Evolutionary conservation across 2,329 filamentous ascomycete species (phyloP).

Genomic region (Cladosporium sp.): DNA sequence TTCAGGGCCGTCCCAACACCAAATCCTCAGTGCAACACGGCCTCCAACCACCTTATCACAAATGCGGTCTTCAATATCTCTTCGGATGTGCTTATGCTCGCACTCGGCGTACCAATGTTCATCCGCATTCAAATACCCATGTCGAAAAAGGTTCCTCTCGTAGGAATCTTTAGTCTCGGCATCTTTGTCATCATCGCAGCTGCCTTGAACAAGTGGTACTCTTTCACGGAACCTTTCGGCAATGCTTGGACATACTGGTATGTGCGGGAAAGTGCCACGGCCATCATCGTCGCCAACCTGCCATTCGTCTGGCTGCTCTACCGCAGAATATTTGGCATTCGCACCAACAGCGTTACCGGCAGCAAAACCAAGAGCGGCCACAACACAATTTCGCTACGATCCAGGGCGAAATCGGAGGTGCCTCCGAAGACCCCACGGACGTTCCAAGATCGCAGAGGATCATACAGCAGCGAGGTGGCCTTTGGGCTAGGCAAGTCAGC

Average conservation of each 20-base stretch:
- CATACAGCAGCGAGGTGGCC: constrained; percentile 6
- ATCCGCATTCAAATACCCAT: constrained; percentile 46
- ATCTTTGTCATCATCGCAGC: constrained; percentile 59
- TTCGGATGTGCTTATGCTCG: constrained; percentile 50
- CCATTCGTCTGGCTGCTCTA: constrained; percentile 63
- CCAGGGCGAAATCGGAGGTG: neutral
- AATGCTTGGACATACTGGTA: constrained; percentile 63
- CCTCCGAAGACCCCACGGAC: neutral
- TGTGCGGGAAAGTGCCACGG: constrained; percentile 60
- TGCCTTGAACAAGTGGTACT: constrained; percentile 65
- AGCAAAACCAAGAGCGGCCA: constrained; percentile 5
- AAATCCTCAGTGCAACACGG: constrained; percentile 44
- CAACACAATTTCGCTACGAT: constrained; percentile 5
- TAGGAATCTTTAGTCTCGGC: constrained; percentile 59
- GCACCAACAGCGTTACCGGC: constrained; percentile 8
- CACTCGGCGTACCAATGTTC: constrained; percentile 49
- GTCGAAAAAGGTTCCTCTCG: constrained; percentile 56
- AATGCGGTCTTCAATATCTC: constrained; percentile 47
- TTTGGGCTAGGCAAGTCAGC: constrained; percentile 1
- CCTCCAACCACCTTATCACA: constrained; percentile 42
- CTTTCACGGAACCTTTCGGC: constrained; percentile 60
- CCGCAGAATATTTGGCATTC: constrained; percentile 35
- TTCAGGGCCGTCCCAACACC: constrained; percentile 32
- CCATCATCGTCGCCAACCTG: constrained; percentile 62
- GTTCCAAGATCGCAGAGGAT: neutral